Base-by-base conservation (phyloP, 1,139 yeast genomes). In the Diutina sp. region DNA sequence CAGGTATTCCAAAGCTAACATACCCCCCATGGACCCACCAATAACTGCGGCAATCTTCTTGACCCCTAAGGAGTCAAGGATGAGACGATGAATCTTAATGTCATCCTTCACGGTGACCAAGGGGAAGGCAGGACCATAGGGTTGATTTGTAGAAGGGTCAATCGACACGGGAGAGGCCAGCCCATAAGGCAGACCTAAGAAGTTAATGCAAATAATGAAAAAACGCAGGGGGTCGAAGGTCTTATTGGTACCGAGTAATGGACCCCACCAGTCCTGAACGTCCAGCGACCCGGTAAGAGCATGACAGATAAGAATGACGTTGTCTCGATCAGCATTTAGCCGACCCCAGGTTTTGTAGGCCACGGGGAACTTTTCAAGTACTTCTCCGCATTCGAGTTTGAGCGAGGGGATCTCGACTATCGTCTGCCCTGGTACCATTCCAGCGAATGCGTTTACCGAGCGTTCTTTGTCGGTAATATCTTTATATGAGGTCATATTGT, bases 21-120 rank as follows among this genome's bases (percentile, higher is more conserved):
- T 93, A n/a, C 99, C 99, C 46, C 99, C 99, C 99, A 93, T 93
- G 35, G 98, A 91, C 0, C 99, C 99, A 38, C 99, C 99, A 58
- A 93, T 81, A 4, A 88, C 95, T 55, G 86, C 81, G 1, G 98
- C 97, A 48, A 93, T 73, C 57, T 83, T 80, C 58, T 77, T 78
- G 32, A 93, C 89, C 0, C 87, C 90, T 56, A 93, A 71, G 32
- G 89, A 90, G 60, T 81, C 85, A 57, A 93, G 73, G 6, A 93
- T 84, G 58, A 85, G 67, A 62, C 76, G 82, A 64, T 93, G 98
- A n/a, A 93, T 81, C 16, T 78, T 77, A 8, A 90, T 88, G 64
- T 93, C 99, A 66, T 93, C 99, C 60, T 95, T 82, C 28, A 91
- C 87, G 0, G 98, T 91, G 30, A 90, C 90, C 57, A 93, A 72